These are phyloP conservation scores for Mytilinidion resinicola DNA, from an alignment of 495 filamentous ascomycete genomes.

Conservation along the genomic window DNA sequence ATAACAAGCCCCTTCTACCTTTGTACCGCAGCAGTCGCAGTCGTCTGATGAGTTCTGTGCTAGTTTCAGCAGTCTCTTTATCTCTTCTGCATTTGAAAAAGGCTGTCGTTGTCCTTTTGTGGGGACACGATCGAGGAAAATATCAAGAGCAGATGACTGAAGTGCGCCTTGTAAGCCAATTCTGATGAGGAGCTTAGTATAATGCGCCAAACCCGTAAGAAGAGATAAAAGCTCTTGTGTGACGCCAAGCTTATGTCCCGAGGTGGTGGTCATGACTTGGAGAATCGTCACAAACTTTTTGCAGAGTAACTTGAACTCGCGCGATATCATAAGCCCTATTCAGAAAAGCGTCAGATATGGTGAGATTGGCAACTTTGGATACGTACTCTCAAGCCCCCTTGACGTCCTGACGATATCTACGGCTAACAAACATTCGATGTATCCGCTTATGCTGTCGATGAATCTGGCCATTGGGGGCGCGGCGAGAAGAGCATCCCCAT, in stretches of 20 bases:
- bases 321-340: not conserved
- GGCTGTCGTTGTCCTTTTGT: too few relatives aligned
- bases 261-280: not conserved
- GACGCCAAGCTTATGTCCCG: not conserved
- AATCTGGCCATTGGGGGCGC: not conserved
- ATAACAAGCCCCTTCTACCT: too few relatives aligned
- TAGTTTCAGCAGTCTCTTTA: too few relatives aligned
- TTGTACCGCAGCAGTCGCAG: too few relatives aligned
- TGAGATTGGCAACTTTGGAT: not conserved
- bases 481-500: not conserved
- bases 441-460: not conserved
- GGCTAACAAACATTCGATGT: not conserved
- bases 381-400: not conserved
- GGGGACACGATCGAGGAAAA: too few relatives aligned
- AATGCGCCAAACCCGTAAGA: not conserved
- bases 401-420: not conserved
- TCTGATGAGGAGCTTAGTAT: not conserved
- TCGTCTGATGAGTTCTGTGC: too few relatives aligned
- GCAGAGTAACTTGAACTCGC: not conserved
- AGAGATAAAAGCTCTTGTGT: not conserved
- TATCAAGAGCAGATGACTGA: too few relatives aligned
- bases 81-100: too few relatives aligned
- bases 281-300: not conserved
- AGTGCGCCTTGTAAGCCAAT: not conserved
- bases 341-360: not conserved